Conservation (phyloP, 2,329 filamentous ascomycete species). For the Aurifilum marmelostoma region DNA sequence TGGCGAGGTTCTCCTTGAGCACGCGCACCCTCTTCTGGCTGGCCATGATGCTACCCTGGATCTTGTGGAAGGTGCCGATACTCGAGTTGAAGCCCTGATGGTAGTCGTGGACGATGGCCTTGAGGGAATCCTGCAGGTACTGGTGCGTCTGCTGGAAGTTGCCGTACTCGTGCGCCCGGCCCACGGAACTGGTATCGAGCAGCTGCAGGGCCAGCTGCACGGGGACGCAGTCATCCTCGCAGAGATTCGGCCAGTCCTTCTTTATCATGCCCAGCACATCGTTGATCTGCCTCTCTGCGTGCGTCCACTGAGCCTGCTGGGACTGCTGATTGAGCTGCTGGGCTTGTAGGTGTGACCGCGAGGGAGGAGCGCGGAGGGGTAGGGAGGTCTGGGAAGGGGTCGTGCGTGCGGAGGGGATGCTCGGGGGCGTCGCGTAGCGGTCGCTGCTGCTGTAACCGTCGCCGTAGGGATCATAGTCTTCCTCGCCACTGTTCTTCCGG, state of each 20-base stretch:
- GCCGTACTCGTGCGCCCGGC: conserved; percentile 83
- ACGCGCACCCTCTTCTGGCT: conserved; percentile 84
- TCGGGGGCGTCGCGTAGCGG: conserved; percentile 43
- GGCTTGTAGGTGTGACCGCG: conserved; percentile 37
- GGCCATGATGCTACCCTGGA: conserved; percentile 87
- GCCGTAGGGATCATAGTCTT: conserved; percentile 55
- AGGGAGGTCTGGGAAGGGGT: conserved; percentile 37
- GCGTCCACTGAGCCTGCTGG: conserved; percentile 42
- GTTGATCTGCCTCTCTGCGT: conserved; percentile 59
- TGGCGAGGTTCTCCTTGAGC: conserved; percentile 80
- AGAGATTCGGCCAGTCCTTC: conserved; percentile 90
- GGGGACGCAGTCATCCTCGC: conserved; percentile 83
- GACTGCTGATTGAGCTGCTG: conserved; percentile 31
- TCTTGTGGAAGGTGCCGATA: conserved; percentile 98
- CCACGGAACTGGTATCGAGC: conserved; percentile 91
- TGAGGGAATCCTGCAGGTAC: conserved; percentile 89
- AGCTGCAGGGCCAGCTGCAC: conserved; percentile 94
- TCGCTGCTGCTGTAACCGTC: conserved; percentile 46
- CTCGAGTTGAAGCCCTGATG: conserved; percentile 99
- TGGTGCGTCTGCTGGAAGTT: conserved; percentile 83
- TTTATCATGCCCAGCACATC: conserved; percentile 82
- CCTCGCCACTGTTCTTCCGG: conserved; percentile 33
- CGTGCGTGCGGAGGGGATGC: conserved; percentile 38
- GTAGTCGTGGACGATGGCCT: conserved; percentile 96
- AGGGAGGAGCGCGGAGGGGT: conserved; percentile 38